Evolutionary conservation across 495 filamentous ascomycete genomes (phyloP).

Genomic region (Lentithecium fluviatile): DNA sequence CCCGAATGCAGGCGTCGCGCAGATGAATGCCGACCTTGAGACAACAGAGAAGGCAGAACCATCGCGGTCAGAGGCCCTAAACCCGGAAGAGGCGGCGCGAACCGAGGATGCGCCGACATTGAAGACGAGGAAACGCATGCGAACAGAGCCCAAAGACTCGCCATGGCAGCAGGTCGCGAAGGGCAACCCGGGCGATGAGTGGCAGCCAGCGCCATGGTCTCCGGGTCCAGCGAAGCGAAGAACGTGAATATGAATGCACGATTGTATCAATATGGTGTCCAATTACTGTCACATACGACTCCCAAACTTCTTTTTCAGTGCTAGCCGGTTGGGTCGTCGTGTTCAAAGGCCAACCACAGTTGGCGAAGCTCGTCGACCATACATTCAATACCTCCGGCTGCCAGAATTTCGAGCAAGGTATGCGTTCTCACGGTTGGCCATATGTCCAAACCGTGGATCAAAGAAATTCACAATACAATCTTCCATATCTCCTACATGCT

Average conservation of each 20-base stretch:
- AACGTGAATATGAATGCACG: background rate
- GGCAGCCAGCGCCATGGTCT: constrained; percentile 75
- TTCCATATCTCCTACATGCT: too few relatives aligned
- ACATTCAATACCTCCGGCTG: too few relatives aligned
- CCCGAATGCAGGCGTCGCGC: constrained; percentile 35
- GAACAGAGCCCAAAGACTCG: constrained; percentile 43
- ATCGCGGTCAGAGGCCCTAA: background rate
- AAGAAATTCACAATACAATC: too few relatives aligned
- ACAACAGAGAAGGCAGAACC: background rate
- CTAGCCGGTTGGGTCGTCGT: too few relatives aligned
- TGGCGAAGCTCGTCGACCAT: too few relatives aligned
- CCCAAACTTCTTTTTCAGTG: background rate
- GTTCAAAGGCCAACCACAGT: too few relatives aligned
- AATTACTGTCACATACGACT: background rate
- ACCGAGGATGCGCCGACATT: constrained; percentile 26
- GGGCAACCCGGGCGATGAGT: constrained; percentile 63
- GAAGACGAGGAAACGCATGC: constrained; percentile 35
- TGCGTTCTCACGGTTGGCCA: too few relatives aligned
- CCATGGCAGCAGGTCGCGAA: constrained; percentile 60
- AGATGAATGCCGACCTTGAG: constrained; percentile 25
- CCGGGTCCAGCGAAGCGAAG: constrained; percentile 43
- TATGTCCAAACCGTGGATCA: too few relatives aligned
- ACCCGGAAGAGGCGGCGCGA: background rate
- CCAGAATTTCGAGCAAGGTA: too few relatives aligned
- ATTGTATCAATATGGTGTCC: background rate